Base-by-base conservation (phyloP, 768 basidiomycete genomes). In the Rhizopogon vulgaris region DNA sequence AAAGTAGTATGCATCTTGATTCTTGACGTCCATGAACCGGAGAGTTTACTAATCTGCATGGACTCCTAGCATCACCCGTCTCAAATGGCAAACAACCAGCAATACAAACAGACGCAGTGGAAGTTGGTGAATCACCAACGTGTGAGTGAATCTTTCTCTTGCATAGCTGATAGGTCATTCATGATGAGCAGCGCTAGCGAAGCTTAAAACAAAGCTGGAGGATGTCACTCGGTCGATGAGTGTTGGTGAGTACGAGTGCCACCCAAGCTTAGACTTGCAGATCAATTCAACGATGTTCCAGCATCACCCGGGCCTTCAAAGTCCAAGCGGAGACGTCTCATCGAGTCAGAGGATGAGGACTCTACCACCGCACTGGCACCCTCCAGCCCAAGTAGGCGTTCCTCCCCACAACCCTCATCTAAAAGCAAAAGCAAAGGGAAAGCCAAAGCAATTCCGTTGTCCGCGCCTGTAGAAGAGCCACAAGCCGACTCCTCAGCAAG, bases 261-360 rank as follows among this genome's bases (percentile, higher is more conserved):
- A 64, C 22, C 27, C 52, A 34, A 9, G 11, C 48, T 57, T 1
- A 51, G 22, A 52, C 38, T 37, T 18, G 41, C 49, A 17, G 25
- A 34, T n/a, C 28, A 48, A 54, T 42, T 34, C 30, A 32, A 41
- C 27, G 34, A 22, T 14, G 38, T 52, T n/a, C 49, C 69, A 69
- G 54, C 65, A 32, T 48, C 53, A 18, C 53, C 55, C 39, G 48
- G 52, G 38, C 49, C 59, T 30, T 63, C 68, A 9, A 73, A 61
- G 43, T 34, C 67, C 6, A 85, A 85, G 67, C 79, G 73, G 60
- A 69, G 82, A 45, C 75, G 76, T 51, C 73, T 83, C 25, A 58
- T 78, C 5, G 70, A 78, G 30, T 83, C 80, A 0, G 82, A 82
- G 30, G 78, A 82, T 18, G 83, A 81, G 38, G 65, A 71, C 6